These are phyloP conservation scores for Saururus chinensis DNA, from an alignment of 164 flowering plant species.

Conservation along the genomic window DNA sequence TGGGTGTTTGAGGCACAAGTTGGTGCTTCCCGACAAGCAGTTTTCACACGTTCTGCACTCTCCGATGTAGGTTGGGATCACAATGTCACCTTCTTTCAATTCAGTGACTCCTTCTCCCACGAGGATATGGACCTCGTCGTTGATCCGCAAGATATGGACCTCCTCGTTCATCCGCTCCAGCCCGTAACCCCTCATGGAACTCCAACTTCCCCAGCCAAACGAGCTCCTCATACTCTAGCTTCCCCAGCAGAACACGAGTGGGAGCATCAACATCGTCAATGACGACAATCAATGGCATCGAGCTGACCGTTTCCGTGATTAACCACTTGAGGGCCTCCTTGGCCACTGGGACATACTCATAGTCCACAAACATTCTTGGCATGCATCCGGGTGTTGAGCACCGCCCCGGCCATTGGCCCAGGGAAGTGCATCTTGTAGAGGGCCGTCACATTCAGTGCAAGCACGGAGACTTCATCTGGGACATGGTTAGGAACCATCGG, in stretches of 20 bases:
- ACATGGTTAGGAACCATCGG: conserved; percentile 59
- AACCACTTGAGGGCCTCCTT: conserved; percentile 30
- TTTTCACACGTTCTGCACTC: conserved; percentile 50
- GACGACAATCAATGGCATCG: conserved; percentile 39
- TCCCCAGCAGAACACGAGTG: conserved; percentile 37
- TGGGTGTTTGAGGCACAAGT: conserved; percentile 18
- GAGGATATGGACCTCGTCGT: no score
- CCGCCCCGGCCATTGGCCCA: conserved; percentile 27
- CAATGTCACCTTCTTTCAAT: conserved; percentile 31
- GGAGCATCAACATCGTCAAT: conserved; percentile 58
- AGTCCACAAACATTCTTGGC: conserved; percentile 40
- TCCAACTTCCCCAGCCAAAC: conserved; percentile 40
- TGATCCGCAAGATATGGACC: no score
- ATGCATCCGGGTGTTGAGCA: conserved; percentile 26
- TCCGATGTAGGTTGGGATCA: no score
- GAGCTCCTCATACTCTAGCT: conserved; percentile 64
- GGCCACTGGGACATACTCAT: conserved; percentile 37
- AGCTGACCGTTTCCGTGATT: background rate
- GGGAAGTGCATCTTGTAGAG: conserved; percentile 32
- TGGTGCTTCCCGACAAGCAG: conserved; percentile 22
- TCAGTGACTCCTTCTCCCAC: conserved; percentile 32
- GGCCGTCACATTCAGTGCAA: conserved; percentile 27
- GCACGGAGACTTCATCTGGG: conserved; percentile 43
- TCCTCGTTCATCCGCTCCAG: conserved; percentile 72
- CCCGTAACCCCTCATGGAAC: conserved; percentile 44